These are phyloP conservation scores for Gyrodon lividus DNA, from an alignment of 768 basidiomycete genomes.

Conservation along the genomic window DNA sequence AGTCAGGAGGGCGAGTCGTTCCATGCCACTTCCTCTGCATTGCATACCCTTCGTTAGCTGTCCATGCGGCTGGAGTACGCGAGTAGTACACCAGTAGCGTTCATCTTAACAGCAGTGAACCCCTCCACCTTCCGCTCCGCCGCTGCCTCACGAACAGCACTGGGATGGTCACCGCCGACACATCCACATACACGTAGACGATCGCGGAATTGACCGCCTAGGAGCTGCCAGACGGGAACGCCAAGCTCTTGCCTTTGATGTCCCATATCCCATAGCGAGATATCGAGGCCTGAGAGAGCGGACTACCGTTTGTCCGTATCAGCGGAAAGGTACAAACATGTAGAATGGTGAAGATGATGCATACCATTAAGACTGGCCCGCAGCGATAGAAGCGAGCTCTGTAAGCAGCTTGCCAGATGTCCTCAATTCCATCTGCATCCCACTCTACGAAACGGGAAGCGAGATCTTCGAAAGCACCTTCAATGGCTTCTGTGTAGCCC, in stretches of 20 bases:
- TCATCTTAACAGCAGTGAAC: slow-evolving; percentile 75
- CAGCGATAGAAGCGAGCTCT: slow-evolving; percentile 72
- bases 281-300: slow-evolving; percentile 60
- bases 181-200: slow-evolving; percentile 58
- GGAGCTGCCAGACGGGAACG: slow-evolving; percentile 61
- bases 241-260: slow-evolving; percentile 76
- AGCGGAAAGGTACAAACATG: background rate
- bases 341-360: background rate
- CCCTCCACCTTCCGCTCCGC: slow-evolving; percentile 55
- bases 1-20: slow-evolving; percentile 60
- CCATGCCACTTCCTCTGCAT: slow-evolving; percentile 42
- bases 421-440: slow-evolving; percentile 65
- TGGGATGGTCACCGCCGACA: slow-evolving; percentile 48
- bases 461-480: slow-evolving; percentile 65
- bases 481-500: slow-evolving; percentile 70
- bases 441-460: slow-evolving; percentile 56
- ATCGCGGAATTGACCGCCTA: slow-evolving; percentile 69
- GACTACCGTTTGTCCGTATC: slow-evolving; percentile 31
- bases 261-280: slow-evolving; percentile 81
- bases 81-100: slow-evolving; percentile 47
- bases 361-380: slow-evolving; percentile 68
- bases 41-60: slow-evolving; percentile 3
- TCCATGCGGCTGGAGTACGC: background rate
- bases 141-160: slow-evolving; percentile 51
- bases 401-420: slow-evolving; percentile 69